Percentiles rank a stretch among this genome's conserved stretches.
Evolutionary conservation across 2,329 filamentous ascomycete species (phyloP).

Genomic region (Cytospora paraplurivora): DNA sequence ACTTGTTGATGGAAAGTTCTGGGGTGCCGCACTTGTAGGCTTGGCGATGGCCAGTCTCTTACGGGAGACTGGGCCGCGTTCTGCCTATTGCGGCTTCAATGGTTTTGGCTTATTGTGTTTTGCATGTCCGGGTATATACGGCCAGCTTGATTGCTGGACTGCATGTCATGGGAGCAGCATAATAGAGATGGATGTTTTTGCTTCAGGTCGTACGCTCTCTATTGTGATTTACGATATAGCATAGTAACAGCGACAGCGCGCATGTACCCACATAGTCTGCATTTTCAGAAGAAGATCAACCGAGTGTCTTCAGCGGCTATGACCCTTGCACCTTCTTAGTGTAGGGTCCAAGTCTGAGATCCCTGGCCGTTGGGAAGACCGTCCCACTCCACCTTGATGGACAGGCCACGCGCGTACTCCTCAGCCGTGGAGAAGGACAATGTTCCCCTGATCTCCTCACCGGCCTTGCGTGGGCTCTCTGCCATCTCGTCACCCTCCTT

Average conservation of each 20-base stretch:
- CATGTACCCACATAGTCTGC: conserved; percentile 2
- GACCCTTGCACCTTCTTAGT: conserved; percentile 37
- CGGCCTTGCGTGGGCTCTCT: conserved; percentile 48
- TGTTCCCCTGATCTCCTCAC: conserved; percentile 63
- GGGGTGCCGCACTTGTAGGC: conserved; percentile 70
- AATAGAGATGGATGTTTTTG: background rate
- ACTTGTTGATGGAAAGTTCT: conserved; percentile 77
- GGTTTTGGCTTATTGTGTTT: background rate
- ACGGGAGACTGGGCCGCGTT: background rate
- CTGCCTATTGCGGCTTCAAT: background rate
- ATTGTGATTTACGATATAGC: background rate
- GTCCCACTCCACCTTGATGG: conserved; percentile 66
- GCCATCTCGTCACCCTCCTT: conserved; percentile 45
- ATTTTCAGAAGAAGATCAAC: background rate
- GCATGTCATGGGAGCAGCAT: background rate
- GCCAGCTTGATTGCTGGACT: background rate
- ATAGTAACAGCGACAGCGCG: background rate
- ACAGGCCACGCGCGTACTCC: conserved; percentile 69
- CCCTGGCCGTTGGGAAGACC: conserved; percentile 34
- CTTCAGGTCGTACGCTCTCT: background rate
- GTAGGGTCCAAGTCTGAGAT: conserved; percentile 54
- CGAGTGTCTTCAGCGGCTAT: background rate
- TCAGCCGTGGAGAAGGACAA: conserved; percentile 71
- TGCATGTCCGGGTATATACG: background rate
- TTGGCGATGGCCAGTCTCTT: conserved; percentile 8